Percentiles rank a stretch among this genome's conserved stretches.
phyloP scores from a whole-genome alignment of 352 stramenopile species.

The Chrysophaeum taylorii region DNA sequence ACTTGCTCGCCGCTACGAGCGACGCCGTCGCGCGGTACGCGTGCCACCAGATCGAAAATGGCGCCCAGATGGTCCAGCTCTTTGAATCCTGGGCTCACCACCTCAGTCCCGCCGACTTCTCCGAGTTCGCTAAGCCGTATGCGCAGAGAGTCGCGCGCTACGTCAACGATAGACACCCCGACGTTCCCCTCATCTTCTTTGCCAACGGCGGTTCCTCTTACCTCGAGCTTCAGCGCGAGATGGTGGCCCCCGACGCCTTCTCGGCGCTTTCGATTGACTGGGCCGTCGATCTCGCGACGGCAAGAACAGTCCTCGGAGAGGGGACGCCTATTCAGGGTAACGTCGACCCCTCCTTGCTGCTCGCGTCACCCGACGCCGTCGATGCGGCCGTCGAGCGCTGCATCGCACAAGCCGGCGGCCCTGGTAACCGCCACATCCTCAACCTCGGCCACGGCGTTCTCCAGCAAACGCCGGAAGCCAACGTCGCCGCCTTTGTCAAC shows the following conservation, averaged over 20 bases:
- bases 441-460: constrained; percentile 71
- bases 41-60: constrained; percentile 60
- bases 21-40: constrained; percentile 56
- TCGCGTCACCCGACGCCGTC: constrained; percentile 56
- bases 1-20: constrained; percentile 47
- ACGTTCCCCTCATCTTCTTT: constrained; percentile 71
- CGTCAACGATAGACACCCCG: constrained; percentile 54
- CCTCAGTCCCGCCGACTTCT: constrained; percentile 50
- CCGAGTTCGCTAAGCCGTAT: constrained; percentile 47
- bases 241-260: constrained; percentile 58
- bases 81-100: constrained; percentile 75
- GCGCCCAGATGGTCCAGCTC: constrained; percentile 69
- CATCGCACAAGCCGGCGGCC: constrained; percentile 55
- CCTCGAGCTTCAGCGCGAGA: constrained; percentile 59
- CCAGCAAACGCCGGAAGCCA: constrained; percentile 61
- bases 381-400: constrained; percentile 55
- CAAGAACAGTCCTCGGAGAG: constrained; percentile 48
- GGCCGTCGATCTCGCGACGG: constrained; percentile 56
- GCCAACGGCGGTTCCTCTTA: constrained; percentile 66
- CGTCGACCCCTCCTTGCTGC: constrained; percentile 62
- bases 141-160: constrained; percentile 40
- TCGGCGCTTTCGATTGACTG: constrained; percentile 46
- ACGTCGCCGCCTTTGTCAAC: constrained; percentile 59
- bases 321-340: constrained; percentile 60
- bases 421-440: constrained; percentile 52